A percentile compares a stretch with the other conserved stretches of the same genome.
phyloP scores from a whole-genome alignment of 1,139 yeast genomes.

The Protomyces macrosporus region DNA sequence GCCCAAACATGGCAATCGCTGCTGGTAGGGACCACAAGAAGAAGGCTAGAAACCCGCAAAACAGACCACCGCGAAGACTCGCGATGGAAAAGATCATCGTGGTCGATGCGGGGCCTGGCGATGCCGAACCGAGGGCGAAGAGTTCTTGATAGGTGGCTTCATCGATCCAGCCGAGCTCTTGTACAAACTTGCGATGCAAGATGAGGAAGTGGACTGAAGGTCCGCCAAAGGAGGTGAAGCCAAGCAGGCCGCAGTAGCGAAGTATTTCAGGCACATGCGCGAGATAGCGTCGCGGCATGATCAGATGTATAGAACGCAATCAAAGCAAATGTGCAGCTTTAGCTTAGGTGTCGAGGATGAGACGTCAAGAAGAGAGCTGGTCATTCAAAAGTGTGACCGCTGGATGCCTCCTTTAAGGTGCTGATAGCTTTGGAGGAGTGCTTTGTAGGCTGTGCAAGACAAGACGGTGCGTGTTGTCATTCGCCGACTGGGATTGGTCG shows the following conservation, averaged over 20 bases:
- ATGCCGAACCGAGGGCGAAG: constrained; percentile 1
- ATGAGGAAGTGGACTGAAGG: background rate
- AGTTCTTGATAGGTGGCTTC: background rate
- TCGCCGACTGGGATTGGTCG: no score
- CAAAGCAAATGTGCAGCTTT: no score
- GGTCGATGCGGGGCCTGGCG: constrained; percentile 3
- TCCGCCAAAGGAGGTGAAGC: constrained; percentile 9
- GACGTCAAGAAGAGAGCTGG: no score
- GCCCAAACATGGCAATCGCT: constrained; percentile 26
- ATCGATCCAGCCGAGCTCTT: background rate
- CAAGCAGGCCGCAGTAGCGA: background rate
- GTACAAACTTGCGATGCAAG: background rate
- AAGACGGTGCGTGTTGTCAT: no score
- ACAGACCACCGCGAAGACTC: background rate
- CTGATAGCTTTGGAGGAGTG: no score
- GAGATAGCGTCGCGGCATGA: background rate
- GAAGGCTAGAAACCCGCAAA: background rate
- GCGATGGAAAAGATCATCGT: constrained; percentile 1
- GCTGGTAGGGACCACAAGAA: constrained; percentile 22
- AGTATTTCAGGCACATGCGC: background rate
- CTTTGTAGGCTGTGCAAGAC: no score
- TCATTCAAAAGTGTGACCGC: no score
- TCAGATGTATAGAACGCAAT: background rate
- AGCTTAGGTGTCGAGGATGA: no score
- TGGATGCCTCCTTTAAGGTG: no score